A percentile compares a stretch with the other conserved stretches of the same genome.
Conservation (phyloP, 1,284 basidiomycete species). For the Neotropicomus parvogracilis region DNA sequence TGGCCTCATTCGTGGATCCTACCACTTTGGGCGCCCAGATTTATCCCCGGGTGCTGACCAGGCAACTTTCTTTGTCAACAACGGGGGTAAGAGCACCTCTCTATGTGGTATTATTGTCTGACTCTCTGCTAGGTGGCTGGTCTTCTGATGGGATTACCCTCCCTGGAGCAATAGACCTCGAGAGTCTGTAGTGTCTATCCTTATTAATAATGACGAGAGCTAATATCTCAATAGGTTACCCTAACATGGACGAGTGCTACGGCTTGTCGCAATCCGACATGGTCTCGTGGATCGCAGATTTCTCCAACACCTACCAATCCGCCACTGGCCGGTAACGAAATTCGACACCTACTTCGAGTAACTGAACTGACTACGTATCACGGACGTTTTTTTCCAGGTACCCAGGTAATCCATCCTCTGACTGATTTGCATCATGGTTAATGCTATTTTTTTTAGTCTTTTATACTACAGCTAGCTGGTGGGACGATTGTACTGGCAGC, state of each 20-base stretch:
- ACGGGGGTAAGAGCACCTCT: constrained; percentile 45
- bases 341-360: not conserved
- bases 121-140: constrained; percentile 46
- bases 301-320: constrained; percentile 57
- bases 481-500: constrained; percentile 62
- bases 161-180: constrained; percentile 61
- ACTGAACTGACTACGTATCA: constrained; percentile 2
- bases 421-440: not conserved
- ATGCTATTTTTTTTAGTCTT: constrained; percentile 38
- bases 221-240: constrained; percentile 40
- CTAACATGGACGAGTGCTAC: constrained; percentile 53
- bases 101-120: not conserved
- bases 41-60: constrained; percentile 41
- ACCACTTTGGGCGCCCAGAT: constrained; percentile 51
- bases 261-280: constrained; percentile 50
- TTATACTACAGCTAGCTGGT: constrained; percentile 66
- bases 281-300: constrained; percentile 61
- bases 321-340: constrained; percentile 43
- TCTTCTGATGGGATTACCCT: constrained; percentile 56
- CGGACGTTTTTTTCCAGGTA: constrained; percentile 34
- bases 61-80: constrained; percentile 50
- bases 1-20: constrained; percentile 48
- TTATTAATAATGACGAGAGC: not conserved
- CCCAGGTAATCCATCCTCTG: constrained; percentile 16
- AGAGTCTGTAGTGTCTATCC: constrained; percentile 39